These are phyloP conservation scores for Microbotryum silenes-acaulis DNA, from an alignment of 1,284 basidiomycete genomes.

Conservation along the genomic window DNA sequence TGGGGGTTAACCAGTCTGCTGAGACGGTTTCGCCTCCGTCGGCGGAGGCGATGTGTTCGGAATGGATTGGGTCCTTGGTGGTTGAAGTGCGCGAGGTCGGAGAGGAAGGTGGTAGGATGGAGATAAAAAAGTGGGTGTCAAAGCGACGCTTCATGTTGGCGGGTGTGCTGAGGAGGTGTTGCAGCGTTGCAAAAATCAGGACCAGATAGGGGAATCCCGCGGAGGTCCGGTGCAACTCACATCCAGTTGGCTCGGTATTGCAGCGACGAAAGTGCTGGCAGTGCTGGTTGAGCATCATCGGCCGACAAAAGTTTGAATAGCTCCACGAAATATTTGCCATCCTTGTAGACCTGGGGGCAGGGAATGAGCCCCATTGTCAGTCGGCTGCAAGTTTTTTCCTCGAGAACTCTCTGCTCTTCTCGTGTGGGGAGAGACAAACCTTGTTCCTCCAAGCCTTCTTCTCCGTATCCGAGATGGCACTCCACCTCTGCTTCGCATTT, in stretches of 20 bases:
- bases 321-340: slow-evolving; percentile 4
- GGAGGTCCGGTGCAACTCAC: slow-evolving; percentile 2
- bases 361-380: too few species aligned
- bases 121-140: slow-evolving; percentile 36
- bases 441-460: slow-evolving; percentile 16
- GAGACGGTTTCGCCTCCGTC: slow-evolving; percentile 27
- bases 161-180: slow-evolving; percentile 15
- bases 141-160: slow-evolving; percentile 27
- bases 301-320: slow-evolving; percentile 6
- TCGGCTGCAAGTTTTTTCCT: background rate
- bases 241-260: slow-evolving; percentile 30
- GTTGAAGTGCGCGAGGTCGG: background rate
- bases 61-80: background rate
- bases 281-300: background rate
- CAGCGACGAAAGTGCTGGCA: slow-evolving; percentile 4
- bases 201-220: too few species aligned
- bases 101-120: slow-evolving; percentile 27
- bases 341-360: background rate
- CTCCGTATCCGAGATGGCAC: background rate
- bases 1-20: slow-evolving; percentile 30
- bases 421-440: background rate
- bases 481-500: slow-evolving; percentile 6
- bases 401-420: background rate
- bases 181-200: too few species aligned
- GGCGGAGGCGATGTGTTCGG: slow-evolving; percentile 10